Percentiles rank a stretch among this genome's conserved stretches.
phyloP scores from a whole-genome alignment of 495 filamentous ascomycete genomes.

The Penicillium manginii region DNA sequence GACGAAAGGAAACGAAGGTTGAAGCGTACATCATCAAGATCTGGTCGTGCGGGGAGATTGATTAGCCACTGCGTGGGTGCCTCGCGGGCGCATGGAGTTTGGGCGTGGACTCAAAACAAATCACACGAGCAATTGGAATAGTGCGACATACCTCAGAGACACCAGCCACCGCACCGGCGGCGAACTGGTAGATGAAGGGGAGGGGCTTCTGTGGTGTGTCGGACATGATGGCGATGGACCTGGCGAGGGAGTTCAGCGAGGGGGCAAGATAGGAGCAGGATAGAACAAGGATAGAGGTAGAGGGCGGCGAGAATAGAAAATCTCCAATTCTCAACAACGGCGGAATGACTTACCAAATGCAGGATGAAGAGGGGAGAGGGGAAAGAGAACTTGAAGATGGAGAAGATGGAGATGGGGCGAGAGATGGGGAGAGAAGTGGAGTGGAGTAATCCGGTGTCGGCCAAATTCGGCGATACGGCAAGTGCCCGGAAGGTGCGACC shows the following conservation, averaged over 20 bases:
- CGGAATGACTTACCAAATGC: constrained; percentile 17
- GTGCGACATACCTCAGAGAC: constrained; percentile 76
- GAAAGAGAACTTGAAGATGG: constrained; percentile 1
- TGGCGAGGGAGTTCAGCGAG: constrained; percentile 8
- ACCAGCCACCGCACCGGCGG: constrained; percentile 86
- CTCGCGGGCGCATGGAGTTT: background rate
- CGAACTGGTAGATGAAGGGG: constrained; percentile 85
- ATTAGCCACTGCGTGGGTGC: constrained; percentile 23
- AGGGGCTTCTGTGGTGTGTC: constrained; percentile 64
- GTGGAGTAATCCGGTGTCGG: constrained; percentile 28
- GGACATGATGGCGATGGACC: constrained; percentile 54
- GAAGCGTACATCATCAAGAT: constrained; percentile 80
- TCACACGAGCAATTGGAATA: background rate
- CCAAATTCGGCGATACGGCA: constrained; percentile 24
- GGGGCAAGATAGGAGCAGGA: constrained; percentile 1
- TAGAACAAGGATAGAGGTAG: background rate
- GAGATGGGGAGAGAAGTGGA: constrained; percentile 19
- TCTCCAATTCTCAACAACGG: background rate
- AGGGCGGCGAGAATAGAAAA: constrained; percentile 1
- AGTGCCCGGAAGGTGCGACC: background rate
- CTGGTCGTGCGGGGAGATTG: constrained; percentile 51
- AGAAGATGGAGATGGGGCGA: constrained; percentile 16
- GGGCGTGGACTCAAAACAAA: background rate
- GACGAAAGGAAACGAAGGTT: constrained; percentile 9
- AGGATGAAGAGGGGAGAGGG: constrained; percentile 18